Evolutionary conservation across 2,329 filamentous ascomycete species (phyloP).

Genomic region (Clathrospora elynae): DNA sequence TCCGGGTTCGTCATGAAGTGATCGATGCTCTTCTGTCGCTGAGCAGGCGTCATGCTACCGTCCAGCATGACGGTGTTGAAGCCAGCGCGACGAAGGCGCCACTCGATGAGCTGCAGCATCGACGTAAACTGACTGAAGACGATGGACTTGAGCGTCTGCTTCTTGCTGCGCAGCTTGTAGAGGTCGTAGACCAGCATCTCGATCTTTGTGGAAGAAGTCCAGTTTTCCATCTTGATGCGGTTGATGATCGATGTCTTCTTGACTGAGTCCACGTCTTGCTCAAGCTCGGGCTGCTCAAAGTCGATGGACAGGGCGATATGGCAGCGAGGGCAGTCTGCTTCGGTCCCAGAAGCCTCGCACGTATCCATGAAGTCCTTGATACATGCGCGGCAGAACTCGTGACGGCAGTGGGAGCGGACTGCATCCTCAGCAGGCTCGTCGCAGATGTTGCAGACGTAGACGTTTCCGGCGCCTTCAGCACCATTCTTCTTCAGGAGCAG

Average conservation of each 20-base stretch:
- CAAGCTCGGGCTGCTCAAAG: conserved; percentile 91
- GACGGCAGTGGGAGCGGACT: conserved; percentile 87
- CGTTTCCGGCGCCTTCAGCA: conserved; percentile 82
- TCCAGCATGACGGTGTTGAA: conserved; percentile 99
- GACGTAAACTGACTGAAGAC: conserved; percentile 97
- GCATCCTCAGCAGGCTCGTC: conserved; percentile 96
- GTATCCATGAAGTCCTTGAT: conserved; percentile 80
- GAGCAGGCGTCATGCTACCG: conserved; percentile 92
- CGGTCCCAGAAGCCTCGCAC: conserved; percentile 66
- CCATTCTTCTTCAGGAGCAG: conserved; percentile 84
- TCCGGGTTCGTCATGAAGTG: conserved; percentile 96
- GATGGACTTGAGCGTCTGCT: conserved; percentile 92
- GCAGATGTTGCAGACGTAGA: conserved; percentile 91
- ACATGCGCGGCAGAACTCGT: conserved; percentile 87
- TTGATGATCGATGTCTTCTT: conserved; percentile 99
- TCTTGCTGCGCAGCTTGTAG: conserved; percentile 88
- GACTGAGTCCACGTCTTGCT: conserved; percentile 82
- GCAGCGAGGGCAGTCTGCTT: conserved; percentile 80
- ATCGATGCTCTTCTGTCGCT: conserved; percentile 91
- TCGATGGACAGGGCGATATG: conserved; percentile 91
- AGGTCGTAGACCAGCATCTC: conserved; percentile 94
- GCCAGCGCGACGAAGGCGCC: conserved; percentile 92
- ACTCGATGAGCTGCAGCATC: conserved; percentile 96
- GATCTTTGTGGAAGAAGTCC: conserved; percentile 98
- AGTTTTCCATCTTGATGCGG: conserved; percentile 97